Base-by-base conservation (phyloP, 176 grass and related monocot species). In the Rhynchospora breviuscula region DNA sequence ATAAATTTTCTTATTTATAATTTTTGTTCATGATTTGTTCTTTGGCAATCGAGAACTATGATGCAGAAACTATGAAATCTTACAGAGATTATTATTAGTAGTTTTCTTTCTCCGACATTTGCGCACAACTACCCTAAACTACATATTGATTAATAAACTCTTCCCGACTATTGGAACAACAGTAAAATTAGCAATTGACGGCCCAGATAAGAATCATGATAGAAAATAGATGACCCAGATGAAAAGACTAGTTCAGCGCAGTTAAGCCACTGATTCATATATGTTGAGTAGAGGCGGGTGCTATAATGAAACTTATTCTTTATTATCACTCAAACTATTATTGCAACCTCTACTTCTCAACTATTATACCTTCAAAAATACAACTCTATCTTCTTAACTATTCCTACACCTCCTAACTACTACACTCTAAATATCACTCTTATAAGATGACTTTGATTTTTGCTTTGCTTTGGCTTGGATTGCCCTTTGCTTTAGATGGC, bases 11-110 rank as follows among this genome's bases (percentile, higher is more conserved):
- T 49, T 51, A 22, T 23, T 51, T 23, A 51, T 51, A 21, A 25
- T 74, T 74, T 74, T 40, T 11, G 9, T 73, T 74, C 21, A 68
- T 75, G 70, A 13, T 75, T 75, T 75, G 46, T 74, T 74, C n/a
- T 75, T 51, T 72, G 68, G 68, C 18, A 48, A 47, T 72, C 68
- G 7, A 72, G 0, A 19, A 72, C 44, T 22, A 22, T 72, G 44
- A 18, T 71, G 43, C 14, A 46, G 67, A 40, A 70, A 70, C 67
- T n/a, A 72, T n/a, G 9, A 22, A 47, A 72, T 72, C 43, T 21
- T 3, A 72, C 48, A 72, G 40, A 73, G n/a, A 0, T 73, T 23
- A 18, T 13, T 64, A 23, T 63, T 63, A 0, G 23, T 8, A 63
- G 8, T 63, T 63, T 25, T 23, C 21, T 63, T 63, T 63, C 21